Evolutionary conservation across 2,329 filamentous ascomycete species (phyloP).

Genomic region (Fusarium miscanthi): DNA sequence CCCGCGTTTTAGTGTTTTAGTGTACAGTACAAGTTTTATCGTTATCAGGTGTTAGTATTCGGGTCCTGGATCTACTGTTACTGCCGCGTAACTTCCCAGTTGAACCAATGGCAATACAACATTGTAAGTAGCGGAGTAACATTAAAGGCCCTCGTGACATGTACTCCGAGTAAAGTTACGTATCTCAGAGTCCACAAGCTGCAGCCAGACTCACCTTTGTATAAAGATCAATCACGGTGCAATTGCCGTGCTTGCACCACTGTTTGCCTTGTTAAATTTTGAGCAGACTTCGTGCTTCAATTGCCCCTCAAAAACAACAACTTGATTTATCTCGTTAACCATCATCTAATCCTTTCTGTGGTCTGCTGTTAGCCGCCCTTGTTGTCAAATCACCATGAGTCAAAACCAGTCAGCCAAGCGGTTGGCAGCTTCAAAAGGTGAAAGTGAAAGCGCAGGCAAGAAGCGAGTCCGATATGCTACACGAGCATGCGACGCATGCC

Average conservation of each 20-base stretch:
- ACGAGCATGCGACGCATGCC: background rate
- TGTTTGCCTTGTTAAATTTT: background rate
- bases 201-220: background rate
- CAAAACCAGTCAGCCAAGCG: background rate
- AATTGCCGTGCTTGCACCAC: background rate
- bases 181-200: background rate
- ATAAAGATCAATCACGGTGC: background rate
- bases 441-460: background rate
- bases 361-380: background rate
- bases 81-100: rapidly evolving
- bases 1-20: background rate
- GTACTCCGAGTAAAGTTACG: background rate
- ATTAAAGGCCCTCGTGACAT: background rate
- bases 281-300: background rate
- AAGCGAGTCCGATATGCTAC: background rate
- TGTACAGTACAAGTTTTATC: background rate
- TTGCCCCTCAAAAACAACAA: rapidly evolving
- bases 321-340: background rate
- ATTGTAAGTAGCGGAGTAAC: background rate
- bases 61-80: background rate
- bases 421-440: background rate
- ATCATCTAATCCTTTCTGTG: background rate
- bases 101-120: background rate
- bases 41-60: rapidly evolving
- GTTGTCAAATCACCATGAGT: background rate